A percentile compares a stretch with the other conserved stretches of the same genome.
Evolutionary conservation across 768 basidiomycete species (phyloP).

Genomic region (Udeniomyces megalosporus): DNA sequence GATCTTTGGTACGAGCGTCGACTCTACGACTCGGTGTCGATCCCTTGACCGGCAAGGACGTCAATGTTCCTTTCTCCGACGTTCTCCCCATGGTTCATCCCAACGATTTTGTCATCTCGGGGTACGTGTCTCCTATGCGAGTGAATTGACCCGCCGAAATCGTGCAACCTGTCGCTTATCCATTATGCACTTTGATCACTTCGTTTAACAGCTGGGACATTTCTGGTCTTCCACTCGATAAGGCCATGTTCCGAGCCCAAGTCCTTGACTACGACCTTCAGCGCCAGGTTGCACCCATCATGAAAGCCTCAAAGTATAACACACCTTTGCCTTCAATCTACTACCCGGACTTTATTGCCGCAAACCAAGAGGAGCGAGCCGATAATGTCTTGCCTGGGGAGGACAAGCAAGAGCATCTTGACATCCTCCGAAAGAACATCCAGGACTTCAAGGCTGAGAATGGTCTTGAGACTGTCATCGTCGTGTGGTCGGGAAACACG

Average conservation of each 20-base stretch:
- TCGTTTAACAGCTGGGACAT: too few relatives aligned
- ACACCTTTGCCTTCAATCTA: slow-evolving; percentile 81
- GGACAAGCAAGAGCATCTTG: slow-evolving; percentile 81
- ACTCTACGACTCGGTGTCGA: slow-evolving; percentile 84
- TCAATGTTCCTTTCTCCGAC: slow-evolving; percentile 80
- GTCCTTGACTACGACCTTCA: slow-evolving; percentile 95
- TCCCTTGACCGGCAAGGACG: slow-evolving; percentile 61
- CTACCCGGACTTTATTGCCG: slow-evolving; percentile 83
- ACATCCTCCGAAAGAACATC: slow-evolving; percentile 83
- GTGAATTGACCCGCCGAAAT: too few relatives aligned
- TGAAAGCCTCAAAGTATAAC: slow-evolving; percentile 45
- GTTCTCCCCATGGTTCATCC: slow-evolving; percentile 96
- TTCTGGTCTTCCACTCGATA: slow-evolving; percentile 63
- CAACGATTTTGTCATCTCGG: slow-evolving; percentile 84
- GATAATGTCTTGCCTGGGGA: slow-evolving; percentile 76
- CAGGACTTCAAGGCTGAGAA: slow-evolving; percentile 75
- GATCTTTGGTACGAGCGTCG: slow-evolving; percentile 80
- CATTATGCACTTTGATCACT: too few relatives aligned
- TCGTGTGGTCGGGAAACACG: slow-evolving; percentile 97
- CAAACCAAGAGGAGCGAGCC: slow-evolving; percentile 89
- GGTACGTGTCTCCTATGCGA: slow-evolving; percentile 24
- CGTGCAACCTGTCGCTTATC: too few relatives aligned
- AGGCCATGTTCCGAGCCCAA: slow-evolving; percentile 81
- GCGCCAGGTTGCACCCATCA: slow-evolving; percentile 75
- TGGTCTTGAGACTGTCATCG: slow-evolving; percentile 67